Evolutionary conservation across 768 basidiomycete species (phyloP), one percentile per base, ranked within the genome.

Genomic region (Serendipita indica): DNA sequence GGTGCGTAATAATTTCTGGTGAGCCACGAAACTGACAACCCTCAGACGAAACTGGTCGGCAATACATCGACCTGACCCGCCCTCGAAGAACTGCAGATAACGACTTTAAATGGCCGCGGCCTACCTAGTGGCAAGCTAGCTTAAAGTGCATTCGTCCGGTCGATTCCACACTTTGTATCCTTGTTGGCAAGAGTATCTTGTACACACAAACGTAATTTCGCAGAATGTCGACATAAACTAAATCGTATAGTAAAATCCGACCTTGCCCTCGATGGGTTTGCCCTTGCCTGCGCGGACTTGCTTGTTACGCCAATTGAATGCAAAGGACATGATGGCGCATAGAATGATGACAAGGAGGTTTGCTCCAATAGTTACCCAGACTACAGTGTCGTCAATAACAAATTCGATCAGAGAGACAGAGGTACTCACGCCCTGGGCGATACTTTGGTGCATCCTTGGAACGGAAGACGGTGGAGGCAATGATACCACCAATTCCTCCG

Each of bases 401-500:
- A 20, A 32, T 18, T 54, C n/a, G 49, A 54, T 20, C 49, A 54
- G 7, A 25, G 12, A 25, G 22, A 10, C 22, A 27, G 4, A 32
- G 30, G 30, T 54, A 54, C 49, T 54, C 30, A 54, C 49, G 56
- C 3, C 64, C 62, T 3, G 60, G 62, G 1, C 61, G 18, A 46
- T 63, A 64, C 2, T 32, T 37, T 3, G 63, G 64, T 39, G 45
- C 56, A 62, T 64, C 63, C 20, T 34, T 22, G 34, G 57, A 60
- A 32, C 62, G 63, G 60, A 54, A 54, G 14, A 25, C 25, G 1
- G 39, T 28, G 18, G 61, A 61, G 14, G 66, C 66, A 14, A 65
- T 20, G 45, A 66, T 65, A 12, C 66, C 66, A 10, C 66, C 66
- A 12, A 65, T 32, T 7, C 65, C 64, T n/a, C 63, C 63, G 10